Base-by-base conservation (phyloP, 352 stramenopile species). In the Halophytophthora polymorphica region DNA sequence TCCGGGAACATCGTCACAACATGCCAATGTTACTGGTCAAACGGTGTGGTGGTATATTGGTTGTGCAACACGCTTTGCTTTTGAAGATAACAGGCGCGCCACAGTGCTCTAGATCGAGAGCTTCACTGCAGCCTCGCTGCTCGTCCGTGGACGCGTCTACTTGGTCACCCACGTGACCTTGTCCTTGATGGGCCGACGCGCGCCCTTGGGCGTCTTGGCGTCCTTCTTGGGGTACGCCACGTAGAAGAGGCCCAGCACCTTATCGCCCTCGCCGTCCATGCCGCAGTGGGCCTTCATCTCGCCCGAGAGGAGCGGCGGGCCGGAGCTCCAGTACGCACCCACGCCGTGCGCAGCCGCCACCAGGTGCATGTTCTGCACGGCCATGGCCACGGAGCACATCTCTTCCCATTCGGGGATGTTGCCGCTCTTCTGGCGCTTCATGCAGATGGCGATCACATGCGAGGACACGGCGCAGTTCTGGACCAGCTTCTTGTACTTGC, bases 301-400 rank as follows among this genome's bases (percentile, higher is more conserved):
- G 46, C 83, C 47, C 39, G 77, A 83, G 50, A 74, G 66, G 22
- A 76, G 83, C 4, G 76, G 73, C 8, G 67, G 66, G 0, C 79
- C 82, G 2, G 84, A 95, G 70, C 79, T 92, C 84, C 84, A 95
- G 72, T 95, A 95, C n/a, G 75, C 84, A 17, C 76, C 84, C 18
- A 95, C 66, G 35, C 55, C 64, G 46, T 92, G 69, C 1, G 77
- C 73, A 1, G 79, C 75, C 3, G 84, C 84, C 31, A 74, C 61
- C 4, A 94, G 54, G 59, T 94, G 84, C 71, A 94, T 82, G 68
- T 94, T 94, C 57, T 94, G 82, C 45, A 94, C 82, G 14, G 84
- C 84, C 28, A 71, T 87, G 6, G 84, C 84, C 8, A 88, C 74
- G 0, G 82, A 64, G 45, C 73, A 85, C 29, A 94, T 64, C 49